A percentile compares a stretch with the other conserved stretches of the same genome.
Evolutionary conservation across 441 rosid genomes (phyloP).

Genomic region (Rhodomyrtus psidioides): DNA sequence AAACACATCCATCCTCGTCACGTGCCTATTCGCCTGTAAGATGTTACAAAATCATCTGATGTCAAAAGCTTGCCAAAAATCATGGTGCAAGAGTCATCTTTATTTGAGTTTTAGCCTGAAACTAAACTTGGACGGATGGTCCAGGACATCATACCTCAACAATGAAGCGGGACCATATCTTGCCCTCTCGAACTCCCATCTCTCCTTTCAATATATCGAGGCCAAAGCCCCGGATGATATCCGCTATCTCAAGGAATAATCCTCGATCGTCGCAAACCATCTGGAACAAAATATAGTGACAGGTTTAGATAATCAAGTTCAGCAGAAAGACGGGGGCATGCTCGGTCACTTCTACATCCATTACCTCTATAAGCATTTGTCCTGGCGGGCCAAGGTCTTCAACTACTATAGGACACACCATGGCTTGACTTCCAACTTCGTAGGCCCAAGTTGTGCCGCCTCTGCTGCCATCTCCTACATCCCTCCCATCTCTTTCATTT

Average conservation of each 20-base stretch:
- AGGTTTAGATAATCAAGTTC: not conserved
- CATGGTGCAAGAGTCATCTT: not conserved
- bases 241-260: slow-evolving; percentile 80
- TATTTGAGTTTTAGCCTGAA: not conserved
- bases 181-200: slow-evolving; percentile 53
- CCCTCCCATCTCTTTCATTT: slow-evolving; percentile 15
- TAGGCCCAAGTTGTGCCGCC: slow-evolving; percentile 75
- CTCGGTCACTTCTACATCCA: not conserved
- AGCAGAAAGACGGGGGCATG: not conserved
- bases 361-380: slow-evolving; percentile 85
- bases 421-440: slow-evolving; percentile 60
- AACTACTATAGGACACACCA: slow-evolving; percentile 71
- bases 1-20: slow-evolving; percentile 66
- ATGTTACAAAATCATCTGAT: not conserved
- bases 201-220: slow-evolving; percentile 73
- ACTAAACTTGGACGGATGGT: not conserved
- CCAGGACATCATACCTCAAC: slow-evolving; percentile 56
- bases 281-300: slow-evolving; percentile 22
- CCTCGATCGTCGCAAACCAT: slow-evolving; percentile 76
- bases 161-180: slow-evolving; percentile 77
- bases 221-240: slow-evolving; percentile 65
- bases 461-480: not conserved
- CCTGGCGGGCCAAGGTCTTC: slow-evolving; percentile 70
- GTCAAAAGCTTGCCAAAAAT: not conserved
- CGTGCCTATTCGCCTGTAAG: slow-evolving; percentile 45